phyloP scores from a whole-genome alignment of 1,139 yeast species.

The Geotrichum aggregatum region DNA sequence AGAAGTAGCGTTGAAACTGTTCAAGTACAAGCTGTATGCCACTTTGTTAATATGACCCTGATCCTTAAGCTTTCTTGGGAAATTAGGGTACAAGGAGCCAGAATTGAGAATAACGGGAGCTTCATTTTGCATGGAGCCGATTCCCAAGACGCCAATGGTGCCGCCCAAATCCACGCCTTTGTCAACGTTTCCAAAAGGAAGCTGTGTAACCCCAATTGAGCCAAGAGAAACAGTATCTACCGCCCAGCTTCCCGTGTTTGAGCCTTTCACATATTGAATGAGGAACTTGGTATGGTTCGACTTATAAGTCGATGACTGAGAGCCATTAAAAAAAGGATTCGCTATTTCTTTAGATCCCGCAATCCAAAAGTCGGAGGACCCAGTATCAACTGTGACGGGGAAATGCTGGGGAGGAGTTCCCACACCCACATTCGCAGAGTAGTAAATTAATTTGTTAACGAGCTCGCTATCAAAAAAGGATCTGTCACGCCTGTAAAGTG shows the following conservation, averaged over 20 bases:
- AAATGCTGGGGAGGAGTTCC: conserved; percentile 40
- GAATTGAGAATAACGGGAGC: conserved; percentile 12
- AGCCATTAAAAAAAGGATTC: conserved; percentile 6
- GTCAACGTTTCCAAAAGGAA: conserved; percentile 17
- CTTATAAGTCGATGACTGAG: conserved; percentile 1
- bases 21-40: conserved; percentile 53
- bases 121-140: conserved; percentile 16
- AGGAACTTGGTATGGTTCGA: conserved; percentile 11
- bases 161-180: conserved; percentile 14
- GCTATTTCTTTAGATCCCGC: conserved; percentile 27
- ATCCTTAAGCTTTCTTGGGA: conserved; percentile 47
- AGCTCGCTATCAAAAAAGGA: conserved; percentile 11
- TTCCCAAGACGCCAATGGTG: conserved; percentile 20
- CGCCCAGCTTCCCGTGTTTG: conserved; percentile 19
- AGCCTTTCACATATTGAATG: conserved; percentile 19
- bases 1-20: conserved; percentile 39
- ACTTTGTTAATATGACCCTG: conserved; percentile 46
- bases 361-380: conserved; percentile 44
- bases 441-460: conserved; percentile 22
- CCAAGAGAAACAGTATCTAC: conserved; percentile 13
- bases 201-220: conserved; percentile 1
- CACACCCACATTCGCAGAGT: conserved; percentile 36
- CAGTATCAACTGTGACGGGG: conserved; percentile 42
- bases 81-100: conserved; percentile 37
- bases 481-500: conserved; percentile 5